Evolutionary conservation across 805 yeast genomes (phyloP), one percentile per base, ranked within the genome.

Genomic region (Debaryomyces castellii): DNA sequence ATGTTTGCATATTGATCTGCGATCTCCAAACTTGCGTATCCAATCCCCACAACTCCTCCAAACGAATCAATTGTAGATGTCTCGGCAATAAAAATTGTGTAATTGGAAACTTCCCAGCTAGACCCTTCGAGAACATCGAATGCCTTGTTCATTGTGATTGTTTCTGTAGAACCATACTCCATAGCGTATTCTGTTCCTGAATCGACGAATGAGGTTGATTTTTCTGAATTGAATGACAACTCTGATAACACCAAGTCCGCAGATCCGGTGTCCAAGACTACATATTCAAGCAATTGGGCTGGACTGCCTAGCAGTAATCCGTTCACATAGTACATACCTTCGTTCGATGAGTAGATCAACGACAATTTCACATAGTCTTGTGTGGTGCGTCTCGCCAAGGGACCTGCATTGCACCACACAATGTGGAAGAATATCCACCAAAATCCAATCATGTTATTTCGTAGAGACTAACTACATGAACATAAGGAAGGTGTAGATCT

Each of bases 211-310:
- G 46, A 50, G 6, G 49, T 41, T 11, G 50, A 47, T 9, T 48
- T 28, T 10, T 21, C 7, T 7, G 40, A 23, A 36, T 20, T 21
- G 28, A 39, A 50, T 6, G 28, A 28, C 10, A 16, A 17, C 11
- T 27, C 28, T 21, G 27, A 34, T 22, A 44, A 25, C n/a, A 39
- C 48, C 30, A 55, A 44, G 39, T 52, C 52, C n/a, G 55, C 46
- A 11, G 58, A 53, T n/a, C 57, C 58, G n/a, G 57, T 55, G 39
- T 55, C 59, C 20, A 55, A 24, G 6, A 49, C 40, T 5, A 53
- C 55, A 8, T 33, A 14, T 3, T 34, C 16, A 12, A 52, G 14
- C 9, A 11, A 12, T 33, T 52, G 56, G 2, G 40, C 40, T 3
- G 54, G 53, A 2, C 51, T 48, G 3, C 59, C 59, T n/a, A 55